These are phyloP conservation scores for Zoysia pacifica DNA, from an alignment of 176 grass and related monocot species.

Conservation along the genomic window DNA sequence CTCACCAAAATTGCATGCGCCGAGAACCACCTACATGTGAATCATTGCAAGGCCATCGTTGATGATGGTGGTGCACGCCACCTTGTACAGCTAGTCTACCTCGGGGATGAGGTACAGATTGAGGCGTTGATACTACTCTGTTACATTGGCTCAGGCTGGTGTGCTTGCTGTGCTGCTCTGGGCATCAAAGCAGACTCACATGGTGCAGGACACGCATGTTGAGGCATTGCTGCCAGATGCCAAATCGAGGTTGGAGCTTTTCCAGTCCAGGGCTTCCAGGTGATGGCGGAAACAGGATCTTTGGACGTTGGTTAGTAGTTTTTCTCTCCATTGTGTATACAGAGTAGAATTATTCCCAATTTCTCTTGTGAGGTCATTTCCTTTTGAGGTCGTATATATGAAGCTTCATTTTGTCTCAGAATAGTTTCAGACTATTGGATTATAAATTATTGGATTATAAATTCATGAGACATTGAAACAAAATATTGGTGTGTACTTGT, in stretches of 20 bases:
- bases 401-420: constrained; percentile 26
- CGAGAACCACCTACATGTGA: constrained; percentile 75
- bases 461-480: constrained; percentile 16
- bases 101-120: constrained; percentile 71
- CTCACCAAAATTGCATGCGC: constrained; percentile 77
- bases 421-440: constrained; percentile 38
- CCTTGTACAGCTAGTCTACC: constrained; percentile 87
- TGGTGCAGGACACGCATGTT: constrained; percentile 67
- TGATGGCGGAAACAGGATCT: constrained; percentile 34
- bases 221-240: constrained; percentile 64
- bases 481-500: constrained; percentile 17
- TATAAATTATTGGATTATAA: constrained; percentile 41
- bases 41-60: constrained; percentile 75
- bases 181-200: constrained; percentile 82
- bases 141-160: constrained; percentile 75
- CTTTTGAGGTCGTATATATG: constrained; percentile 37
- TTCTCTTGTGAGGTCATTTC: constrained; percentile 31
- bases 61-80: constrained; percentile 64
- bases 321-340: constrained; percentile 28
- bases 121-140: constrained; percentile 78
- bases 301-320: constrained; percentile 34
- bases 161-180: constrained; percentile 71
- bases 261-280: constrained; percentile 60
- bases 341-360: constrained; percentile 39
- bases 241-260: constrained; percentile 65